Conservation (phyloP, 495 filamentous ascomycete species). For the Hypoxylon lienhwacheense region DNA sequence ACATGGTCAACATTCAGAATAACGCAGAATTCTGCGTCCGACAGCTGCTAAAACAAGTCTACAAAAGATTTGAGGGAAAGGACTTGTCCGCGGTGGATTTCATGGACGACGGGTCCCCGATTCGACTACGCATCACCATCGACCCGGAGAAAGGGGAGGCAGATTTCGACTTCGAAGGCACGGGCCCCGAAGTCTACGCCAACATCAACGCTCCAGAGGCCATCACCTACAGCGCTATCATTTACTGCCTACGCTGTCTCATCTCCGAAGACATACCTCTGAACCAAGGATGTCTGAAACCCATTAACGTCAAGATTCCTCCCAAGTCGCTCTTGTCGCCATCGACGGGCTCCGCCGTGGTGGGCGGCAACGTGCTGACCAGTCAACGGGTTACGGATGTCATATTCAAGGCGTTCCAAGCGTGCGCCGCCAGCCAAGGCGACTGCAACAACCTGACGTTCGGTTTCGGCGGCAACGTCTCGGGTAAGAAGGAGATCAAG, state of each 20-base stretch:
- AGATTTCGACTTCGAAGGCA: slow-evolving; percentile 87
- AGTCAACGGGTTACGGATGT: slow-evolving; percentile 91
- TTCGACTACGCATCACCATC: slow-evolving; percentile 81
- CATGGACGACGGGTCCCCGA: slow-evolving; percentile 94
- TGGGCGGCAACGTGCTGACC: slow-evolving; percentile 94
- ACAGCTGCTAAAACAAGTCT: slow-evolving; percentile 77
- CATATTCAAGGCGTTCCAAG: slow-evolving; percentile 85
- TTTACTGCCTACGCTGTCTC: slow-evolving; percentile 91
- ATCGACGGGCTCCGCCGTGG: slow-evolving; percentile 85
- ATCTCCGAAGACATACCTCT: slow-evolving; percentile 93
- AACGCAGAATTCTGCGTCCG: slow-evolving; percentile 88
- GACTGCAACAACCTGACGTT: slow-evolving; percentile 91
- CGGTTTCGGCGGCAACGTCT: slow-evolving; percentile 76
- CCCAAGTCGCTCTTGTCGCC: slow-evolving; percentile 81
- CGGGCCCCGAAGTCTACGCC: slow-evolving; percentile 89
- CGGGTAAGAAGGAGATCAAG: slow-evolving; percentile 60
- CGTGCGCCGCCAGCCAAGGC: slow-evolving; percentile 88
- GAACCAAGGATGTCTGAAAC: slow-evolving; percentile 92
- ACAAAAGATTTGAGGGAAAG: slow-evolving; percentile 72
- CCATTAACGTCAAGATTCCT: slow-evolving; percentile 85
- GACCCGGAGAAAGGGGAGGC: slow-evolving; percentile 81
- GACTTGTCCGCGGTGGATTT: slow-evolving; percentile 77
- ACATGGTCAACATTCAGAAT: slow-evolving; percentile 91
- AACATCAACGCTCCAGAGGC: slow-evolving; percentile 96
- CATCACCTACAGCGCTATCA: slow-evolving; percentile 92